phyloP scores from a whole-genome alignment of 805 yeast genomes.

The Candida endomychidarum region DNA sequence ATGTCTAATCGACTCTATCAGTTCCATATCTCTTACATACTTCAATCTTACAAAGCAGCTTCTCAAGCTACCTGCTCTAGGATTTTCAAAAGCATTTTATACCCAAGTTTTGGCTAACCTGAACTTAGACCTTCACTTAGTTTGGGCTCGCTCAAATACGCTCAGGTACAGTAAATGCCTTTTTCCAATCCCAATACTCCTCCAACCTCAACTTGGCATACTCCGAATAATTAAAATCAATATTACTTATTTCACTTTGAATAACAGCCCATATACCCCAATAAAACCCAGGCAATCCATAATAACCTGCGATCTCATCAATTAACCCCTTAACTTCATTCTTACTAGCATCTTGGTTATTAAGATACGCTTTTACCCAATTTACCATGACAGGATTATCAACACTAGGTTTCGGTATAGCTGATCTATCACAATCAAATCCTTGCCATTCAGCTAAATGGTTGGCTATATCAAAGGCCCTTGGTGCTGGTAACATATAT shows the following conservation, averaged over 20 bases:
- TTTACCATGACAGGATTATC: conserved; percentile 45
- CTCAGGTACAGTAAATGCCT: no score
- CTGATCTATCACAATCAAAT: conserved; percentile 61
- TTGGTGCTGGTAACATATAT: conserved; percentile 68
- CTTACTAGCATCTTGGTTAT: conserved; percentile 25
- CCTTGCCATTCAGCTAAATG: conserved; percentile 85
- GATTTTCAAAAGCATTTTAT: no score
- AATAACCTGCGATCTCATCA: conserved; percentile 56
- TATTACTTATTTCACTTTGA: conserved; percentile 64
- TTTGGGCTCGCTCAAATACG: no score
- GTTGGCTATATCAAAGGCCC: conserved; percentile 74
- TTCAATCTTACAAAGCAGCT: no score
- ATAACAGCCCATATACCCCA: conserved; percentile 87
- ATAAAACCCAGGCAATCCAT: conserved; percentile 80
- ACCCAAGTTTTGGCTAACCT: no score
- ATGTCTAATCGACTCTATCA: no score
- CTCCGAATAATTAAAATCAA: conserved; percentile 67
- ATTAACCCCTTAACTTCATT: conserved; percentile 46
- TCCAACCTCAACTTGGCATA: conserved; percentile 60
- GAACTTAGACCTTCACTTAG: no score
- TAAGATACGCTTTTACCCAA: conserved; percentile 63
- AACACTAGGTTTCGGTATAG: conserved; percentile 53
- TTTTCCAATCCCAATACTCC: conserved; percentile 74
- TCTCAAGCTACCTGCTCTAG: no score
- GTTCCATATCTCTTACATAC: no score